phyloP scores from a whole-genome alignment of 805 yeast species.

The Huiozyma naganishii region DNA sequence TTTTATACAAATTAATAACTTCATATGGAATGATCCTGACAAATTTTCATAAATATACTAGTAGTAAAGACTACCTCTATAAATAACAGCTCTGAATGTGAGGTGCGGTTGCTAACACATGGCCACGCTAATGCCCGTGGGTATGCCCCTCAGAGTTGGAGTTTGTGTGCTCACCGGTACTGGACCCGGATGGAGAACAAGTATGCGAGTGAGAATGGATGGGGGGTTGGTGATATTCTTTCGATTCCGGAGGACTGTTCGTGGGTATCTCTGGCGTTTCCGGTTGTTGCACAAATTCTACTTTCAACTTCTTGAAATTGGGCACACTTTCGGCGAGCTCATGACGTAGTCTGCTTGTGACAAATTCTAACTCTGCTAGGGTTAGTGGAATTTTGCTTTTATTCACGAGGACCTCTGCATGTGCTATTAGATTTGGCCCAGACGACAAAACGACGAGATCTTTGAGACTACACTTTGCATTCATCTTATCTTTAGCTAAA shows the following conservation, averaged over 20 bases:
- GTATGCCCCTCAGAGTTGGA: conserved; percentile 11
- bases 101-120: too few relatives aligned
- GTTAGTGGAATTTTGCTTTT: conserved; percentile 9
- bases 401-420: conserved; percentile 20
- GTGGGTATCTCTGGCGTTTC: conserved; percentile 1
- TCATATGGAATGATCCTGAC: too few relatives aligned
- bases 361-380: conserved; percentile 30
- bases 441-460: conserved; percentile 39
- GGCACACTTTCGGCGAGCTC: conserved; percentile 29
- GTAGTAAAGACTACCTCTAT: too few relatives aligned
- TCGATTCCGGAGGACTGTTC: not conserved
- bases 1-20: not conserved
- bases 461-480: conserved; percentile 26
- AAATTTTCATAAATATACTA: too few relatives aligned
- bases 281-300: conserved; percentile 24
- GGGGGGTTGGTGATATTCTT: not conserved
- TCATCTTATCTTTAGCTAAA: conserved; percentile 12
- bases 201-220: conserved; percentile 3
- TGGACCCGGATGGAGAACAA: not conserved
- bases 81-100: too few relatives aligned
- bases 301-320: conserved; percentile 32
- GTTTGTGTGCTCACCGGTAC: not conserved
- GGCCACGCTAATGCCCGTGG: not conserved
- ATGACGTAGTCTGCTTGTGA: conserved; percentile 26
- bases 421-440: conserved; percentile 41